Base-by-base conservation (phyloP, 345 rosid genomes). In the Arabidopsis arenosa region DNA sequence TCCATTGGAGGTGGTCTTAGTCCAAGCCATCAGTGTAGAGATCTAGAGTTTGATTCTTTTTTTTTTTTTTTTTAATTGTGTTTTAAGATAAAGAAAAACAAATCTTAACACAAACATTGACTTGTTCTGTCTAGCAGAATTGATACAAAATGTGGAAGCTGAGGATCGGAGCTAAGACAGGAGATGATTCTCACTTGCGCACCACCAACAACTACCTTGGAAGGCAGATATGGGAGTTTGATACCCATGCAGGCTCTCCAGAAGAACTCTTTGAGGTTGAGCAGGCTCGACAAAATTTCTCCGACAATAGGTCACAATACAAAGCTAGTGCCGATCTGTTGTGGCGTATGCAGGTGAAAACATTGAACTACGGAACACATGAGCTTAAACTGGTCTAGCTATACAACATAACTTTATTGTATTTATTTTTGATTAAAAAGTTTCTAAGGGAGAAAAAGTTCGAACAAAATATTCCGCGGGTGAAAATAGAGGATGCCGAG, bases 151-250 rank as follows among this genome's bases (percentile, higher is more conserved):
- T 79, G 82, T 84, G 85, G 82, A 78, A 47, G 75, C 75, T 83
- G n/a, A 80, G 81, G 74, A 57, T 57, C 41, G 62, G 40, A 57
- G 12, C 62, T 56, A 73, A 77, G 26, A 72, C 68, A 39, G 82
- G 82, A 41, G 65, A 72, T 0, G 70, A 63, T 13, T 75, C 78
- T 0, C 64, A 77, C 67, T 58, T 80, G 68, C 62, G 32, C 52
- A 77, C 74, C 57, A 80, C 82, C 30, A 81, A 83, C 63, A 77
- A 80, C 37, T 71, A 55, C 40, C 48, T 57, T 0, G 82, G 82
- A 3, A 66, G 82, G 6, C 80, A 83, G 37, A 70, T 68, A 6
- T 78, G 82, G 82, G 80, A 79, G 47, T 83, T 74, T 48, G 81
- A 75, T 61, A 75, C 75, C 1, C 21, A 84, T 0, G 67, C 72